Evolutionary conservation across 2,329 filamentous ascomycete genomes (phyloP).

Genomic region (Tolypocladium ophioglossoides): DNA sequence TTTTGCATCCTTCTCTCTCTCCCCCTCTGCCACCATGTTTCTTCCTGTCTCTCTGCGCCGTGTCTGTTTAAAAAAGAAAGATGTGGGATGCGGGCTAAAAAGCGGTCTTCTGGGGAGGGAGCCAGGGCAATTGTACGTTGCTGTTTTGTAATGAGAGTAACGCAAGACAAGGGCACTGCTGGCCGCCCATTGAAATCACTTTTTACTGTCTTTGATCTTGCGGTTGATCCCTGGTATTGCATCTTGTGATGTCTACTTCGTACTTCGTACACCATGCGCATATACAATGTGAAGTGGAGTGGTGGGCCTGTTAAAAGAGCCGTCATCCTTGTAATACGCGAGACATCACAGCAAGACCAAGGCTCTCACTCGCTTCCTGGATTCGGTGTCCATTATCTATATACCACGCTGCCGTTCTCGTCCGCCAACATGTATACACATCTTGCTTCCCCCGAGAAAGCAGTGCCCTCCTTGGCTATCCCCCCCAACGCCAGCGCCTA

Average conservation of each 20-base stretch:
- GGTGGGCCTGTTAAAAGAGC: not conserved
- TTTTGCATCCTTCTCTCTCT: not conserved
- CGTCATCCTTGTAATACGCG: not conserved
- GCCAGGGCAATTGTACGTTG: not conserved
- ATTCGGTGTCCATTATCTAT: not conserved
- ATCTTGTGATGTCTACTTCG: not conserved
- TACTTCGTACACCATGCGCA: too few species aligned
- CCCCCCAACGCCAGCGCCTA: conserved; percentile 3
- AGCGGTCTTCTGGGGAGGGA: not conserved
- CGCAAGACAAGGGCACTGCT: not conserved
- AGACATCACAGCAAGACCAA: not conserved
- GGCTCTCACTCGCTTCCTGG: not conserved
- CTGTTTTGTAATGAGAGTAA: not conserved
- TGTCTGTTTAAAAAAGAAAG: not conserved
- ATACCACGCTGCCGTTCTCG: not conserved
- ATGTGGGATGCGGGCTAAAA: not conserved
- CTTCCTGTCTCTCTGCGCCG: not conserved
- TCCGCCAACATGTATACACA: not conserved
- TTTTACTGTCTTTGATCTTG: not conserved
- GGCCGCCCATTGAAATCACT: not conserved
- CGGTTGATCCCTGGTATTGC: not conserved
- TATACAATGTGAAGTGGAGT: not conserved
- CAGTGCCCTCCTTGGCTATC: not conserved
- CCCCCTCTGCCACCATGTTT: not conserved
- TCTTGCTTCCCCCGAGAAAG: not conserved